A percentile compares a stretch with the other conserved stretches of the same genome.
phyloP scores from a whole-genome alignment of 345 rosid genomes.

The Diplotaxis tenuifolia region DNA sequence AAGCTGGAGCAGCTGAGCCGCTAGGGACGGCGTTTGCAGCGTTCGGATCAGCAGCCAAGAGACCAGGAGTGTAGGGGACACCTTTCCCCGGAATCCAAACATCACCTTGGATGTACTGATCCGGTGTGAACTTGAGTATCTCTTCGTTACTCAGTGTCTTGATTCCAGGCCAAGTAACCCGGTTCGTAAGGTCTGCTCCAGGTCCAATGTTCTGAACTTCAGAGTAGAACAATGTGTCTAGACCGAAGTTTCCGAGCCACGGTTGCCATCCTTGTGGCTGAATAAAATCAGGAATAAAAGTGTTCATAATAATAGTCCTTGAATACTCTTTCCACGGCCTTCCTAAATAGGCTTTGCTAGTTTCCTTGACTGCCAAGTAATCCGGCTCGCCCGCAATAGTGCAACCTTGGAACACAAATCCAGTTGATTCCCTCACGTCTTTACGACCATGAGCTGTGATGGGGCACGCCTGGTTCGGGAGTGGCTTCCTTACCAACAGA shows the following conservation, averaged over 20 bases:
- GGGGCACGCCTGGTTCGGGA: constrained; percentile 51
- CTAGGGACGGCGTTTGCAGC: constrained; percentile 16
- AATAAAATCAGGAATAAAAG: constrained; percentile 60
- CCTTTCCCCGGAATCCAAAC: constrained; percentile 53
- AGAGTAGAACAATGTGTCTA: constrained; percentile 58
- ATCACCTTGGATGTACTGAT: constrained; percentile 42
- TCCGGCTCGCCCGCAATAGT: constrained; percentile 55
- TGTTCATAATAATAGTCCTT: constrained; percentile 64
- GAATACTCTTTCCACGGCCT: constrained; percentile 71
- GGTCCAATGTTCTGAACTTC: constrained; percentile 76
- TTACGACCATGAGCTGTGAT: constrained; percentile 73
- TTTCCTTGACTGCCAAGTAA: constrained; percentile 37
- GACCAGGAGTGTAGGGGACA: constrained; percentile 51
- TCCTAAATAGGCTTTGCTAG: constrained; percentile 56
- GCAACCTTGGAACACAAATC: constrained; percentile 75
- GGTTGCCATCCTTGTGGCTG: constrained; percentile 71
- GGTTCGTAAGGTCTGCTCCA: constrained; percentile 43
- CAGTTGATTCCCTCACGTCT: constrained; percentile 47
- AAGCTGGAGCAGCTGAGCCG: not conserved
- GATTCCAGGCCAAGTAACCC: constrained; percentile 75
- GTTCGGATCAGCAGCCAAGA: constrained; percentile 4
- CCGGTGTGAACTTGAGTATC: constrained; percentile 45
- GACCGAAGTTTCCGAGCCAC: constrained; percentile 57
- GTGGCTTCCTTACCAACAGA: constrained; percentile 58
- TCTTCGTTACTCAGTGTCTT: constrained; percentile 40